Conservation (phyloP, 176 grass and related monocot genomes). For the Thinopyrum elongatum region DNA sequence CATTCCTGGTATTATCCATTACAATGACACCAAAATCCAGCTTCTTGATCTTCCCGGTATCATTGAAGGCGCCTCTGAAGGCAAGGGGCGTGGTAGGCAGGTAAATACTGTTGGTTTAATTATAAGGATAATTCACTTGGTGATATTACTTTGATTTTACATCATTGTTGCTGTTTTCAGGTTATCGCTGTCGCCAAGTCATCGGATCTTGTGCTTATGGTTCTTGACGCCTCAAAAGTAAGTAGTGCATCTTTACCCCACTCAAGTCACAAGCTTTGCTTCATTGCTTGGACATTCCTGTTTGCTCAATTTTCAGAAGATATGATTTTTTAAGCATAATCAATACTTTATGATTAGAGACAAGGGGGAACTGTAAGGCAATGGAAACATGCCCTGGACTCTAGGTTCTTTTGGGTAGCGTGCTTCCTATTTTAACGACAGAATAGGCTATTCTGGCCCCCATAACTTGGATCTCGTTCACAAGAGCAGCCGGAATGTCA, state of each 20-base stretch:
- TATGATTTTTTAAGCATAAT: background rate
- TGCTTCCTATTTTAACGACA: background rate
- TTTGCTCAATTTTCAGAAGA: conserved; percentile 4
- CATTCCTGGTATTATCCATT: conserved; percentile 98
- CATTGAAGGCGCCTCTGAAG: conserved; percentile 99
- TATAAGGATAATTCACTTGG: background rate
- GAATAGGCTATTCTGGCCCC: background rate
- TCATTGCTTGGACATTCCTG: conserved; percentile 17
- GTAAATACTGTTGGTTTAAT: conserved; percentile 36
- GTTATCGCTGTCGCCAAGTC: conserved; percentile 98
- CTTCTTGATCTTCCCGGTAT: conserved; percentile 99
- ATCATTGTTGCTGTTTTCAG: conserved; percentile 45
- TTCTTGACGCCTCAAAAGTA: conserved; percentile 98
- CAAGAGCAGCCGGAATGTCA: background rate
- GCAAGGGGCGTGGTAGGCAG: conserved; percentile 98
- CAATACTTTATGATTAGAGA: background rate
- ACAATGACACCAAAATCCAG: conserved; percentile 99
- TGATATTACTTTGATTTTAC: background rate
- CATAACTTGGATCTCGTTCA: background rate
- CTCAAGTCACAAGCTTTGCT: conserved; percentile 5
- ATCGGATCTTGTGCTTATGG: conserved; percentile 98
- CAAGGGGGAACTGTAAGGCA: background rate
- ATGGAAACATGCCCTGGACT: background rate
- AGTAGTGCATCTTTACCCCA: conserved; percentile 7
- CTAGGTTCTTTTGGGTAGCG: background rate